Evolutionary conservation across 208 protist genomes (phyloP).

Genomic region (Plasmodiophora brassicae): DNA sequence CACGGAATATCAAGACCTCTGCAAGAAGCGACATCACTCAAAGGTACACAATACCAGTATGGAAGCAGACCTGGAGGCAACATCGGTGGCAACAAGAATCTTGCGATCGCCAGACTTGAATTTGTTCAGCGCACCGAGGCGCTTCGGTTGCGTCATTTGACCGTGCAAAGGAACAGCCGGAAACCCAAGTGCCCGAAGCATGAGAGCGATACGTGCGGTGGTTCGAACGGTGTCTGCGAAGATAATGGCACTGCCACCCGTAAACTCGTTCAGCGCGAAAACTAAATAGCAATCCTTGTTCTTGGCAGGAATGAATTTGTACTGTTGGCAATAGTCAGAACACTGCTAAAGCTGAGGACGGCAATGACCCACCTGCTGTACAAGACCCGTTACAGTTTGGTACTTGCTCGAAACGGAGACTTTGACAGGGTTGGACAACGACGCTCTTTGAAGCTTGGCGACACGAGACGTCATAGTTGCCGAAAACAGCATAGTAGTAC

Average conservation of each 20-base stretch:
- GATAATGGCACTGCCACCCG: background rate
- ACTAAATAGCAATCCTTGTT: slow-evolving; percentile 38
- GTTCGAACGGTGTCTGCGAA: background rate
- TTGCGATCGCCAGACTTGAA: slow-evolving; percentile 39
- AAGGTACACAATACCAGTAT: background rate
- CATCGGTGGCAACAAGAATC: slow-evolving; percentile 50
- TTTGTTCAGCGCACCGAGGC: slow-evolving; percentile 42
- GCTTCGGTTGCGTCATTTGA: slow-evolving; percentile 41
- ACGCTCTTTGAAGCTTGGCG: slow-evolving; percentile 41
- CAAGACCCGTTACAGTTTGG: background rate
- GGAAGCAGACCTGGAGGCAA: slow-evolving; percentile 30
- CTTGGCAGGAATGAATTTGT: slow-evolving; percentile 43
- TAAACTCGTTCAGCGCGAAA: slow-evolving; percentile 39
- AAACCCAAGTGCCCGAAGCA: slow-evolving; percentile 34
- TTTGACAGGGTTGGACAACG: slow-evolving; percentile 42
- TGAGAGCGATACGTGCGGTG: background rate
- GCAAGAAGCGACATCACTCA: slow-evolving; percentile 38
- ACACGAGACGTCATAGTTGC: slow-evolving; percentile 41
- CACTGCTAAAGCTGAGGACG: background rate
- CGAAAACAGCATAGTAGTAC: slow-evolving; percentile 43
- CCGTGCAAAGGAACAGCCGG: slow-evolving; percentile 38
- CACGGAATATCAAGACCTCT: slow-evolving; percentile 91
- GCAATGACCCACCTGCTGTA: background rate
- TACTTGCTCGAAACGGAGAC: slow-evolving; percentile 38
- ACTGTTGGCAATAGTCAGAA: slow-evolving; percentile 11